phyloP scores from a whole-genome alignment of 768 basidiomycete genomes.

The Collybia sordida region DNA sequence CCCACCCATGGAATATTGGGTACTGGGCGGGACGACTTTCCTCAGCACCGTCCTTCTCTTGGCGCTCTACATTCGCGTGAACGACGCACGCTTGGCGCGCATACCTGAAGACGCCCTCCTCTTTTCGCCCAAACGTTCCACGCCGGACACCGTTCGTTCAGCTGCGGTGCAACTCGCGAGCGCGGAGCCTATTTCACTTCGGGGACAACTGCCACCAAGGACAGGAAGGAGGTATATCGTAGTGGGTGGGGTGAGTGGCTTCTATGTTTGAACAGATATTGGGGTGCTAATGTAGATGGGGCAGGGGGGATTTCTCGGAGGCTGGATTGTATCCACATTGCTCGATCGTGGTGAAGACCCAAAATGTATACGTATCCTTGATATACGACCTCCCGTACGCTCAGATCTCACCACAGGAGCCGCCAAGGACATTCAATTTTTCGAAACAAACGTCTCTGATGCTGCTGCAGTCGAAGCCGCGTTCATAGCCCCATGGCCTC shows the following conservation, averaged over 20 bases:
- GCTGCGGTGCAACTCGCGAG: slow-evolving; percentile 36
- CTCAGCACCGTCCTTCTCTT: slow-evolving; percentile 12
- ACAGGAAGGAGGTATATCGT: slow-evolving; percentile 78
- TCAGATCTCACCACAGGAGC: slow-evolving; percentile 53
- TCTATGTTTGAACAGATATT: not conserved
- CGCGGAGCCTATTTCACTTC: slow-evolving; percentile 30
- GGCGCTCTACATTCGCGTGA: slow-evolving; percentile 33
- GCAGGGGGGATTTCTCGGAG: slow-evolving; percentile 76
- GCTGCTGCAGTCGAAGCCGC: slow-evolving; percentile 52
- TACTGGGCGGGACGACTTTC: not conserved
- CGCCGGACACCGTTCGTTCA: slow-evolving; percentile 36
- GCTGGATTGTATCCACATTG: slow-evolving; percentile 74
- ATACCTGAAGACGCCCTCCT: slow-evolving; percentile 46
- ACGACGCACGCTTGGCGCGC: slow-evolving; percentile 53
- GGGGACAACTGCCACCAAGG: slow-evolving; percentile 56
- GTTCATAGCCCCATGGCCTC: slow-evolving; percentile 65
- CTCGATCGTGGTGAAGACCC: slow-evolving; percentile 73
- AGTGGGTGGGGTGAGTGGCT: slow-evolving; percentile 55
- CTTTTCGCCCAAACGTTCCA: slow-evolving; percentile 54
- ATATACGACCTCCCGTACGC: slow-evolving; percentile 62
- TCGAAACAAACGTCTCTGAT: slow-evolving; percentile 59
- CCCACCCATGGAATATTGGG: no score
- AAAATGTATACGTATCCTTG: slow-evolving; percentile 60
- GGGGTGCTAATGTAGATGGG: not conserved
- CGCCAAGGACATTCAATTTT: slow-evolving; percentile 54